These are phyloP conservation scores for Polyporus tsugae DNA, from an alignment of 1,284 basidiomycete genomes.

Conservation along the genomic window DNA sequence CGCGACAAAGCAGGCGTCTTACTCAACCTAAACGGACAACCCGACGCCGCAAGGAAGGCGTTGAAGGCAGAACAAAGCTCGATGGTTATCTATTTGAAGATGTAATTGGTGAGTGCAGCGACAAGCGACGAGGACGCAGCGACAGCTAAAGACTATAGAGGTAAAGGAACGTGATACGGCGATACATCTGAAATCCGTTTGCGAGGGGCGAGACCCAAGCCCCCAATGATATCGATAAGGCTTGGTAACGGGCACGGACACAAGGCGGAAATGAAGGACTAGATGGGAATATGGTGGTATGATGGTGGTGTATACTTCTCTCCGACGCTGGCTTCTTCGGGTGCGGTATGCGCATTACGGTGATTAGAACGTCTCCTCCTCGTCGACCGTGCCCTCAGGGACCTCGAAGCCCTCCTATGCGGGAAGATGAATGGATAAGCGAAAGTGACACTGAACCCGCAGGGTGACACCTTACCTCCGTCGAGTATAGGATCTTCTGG, in stretches of 20 bases:
- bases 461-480: conserved; percentile 70
- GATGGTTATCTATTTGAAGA: not conserved
- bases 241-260: not conserved
- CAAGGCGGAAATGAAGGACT: conserved; percentile 23
- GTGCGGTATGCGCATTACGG: conserved; percentile 2
- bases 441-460: not conserved
- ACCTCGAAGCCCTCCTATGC: conserved; percentile 45
- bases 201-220: not conserved
- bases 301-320: conserved; percentile 22
- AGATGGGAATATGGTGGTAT: conserved; percentile 31
- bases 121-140: conserved; percentile 9
- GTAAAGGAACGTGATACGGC: conserved; percentile 12
- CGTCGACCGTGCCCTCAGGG: conserved; percentile 40
- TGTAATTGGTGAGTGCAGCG: conserved; percentile 9
- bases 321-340: conserved; percentile 1
- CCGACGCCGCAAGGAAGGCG: conserved; percentile 7
- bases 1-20: not conserved
- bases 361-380: conserved; percentile 41
- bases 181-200: conserved; percentile 16
- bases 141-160: conserved; percentile 10
- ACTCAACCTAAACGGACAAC: not conserved
- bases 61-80: conserved; percentile 17
- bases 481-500: conserved; percentile 94
- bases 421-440: conserved; percentile 4
- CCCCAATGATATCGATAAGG: not conserved